Base-by-base conservation (phyloP, 1,284 basidiomycete species). In the Cryptococcus sp. region DNA sequence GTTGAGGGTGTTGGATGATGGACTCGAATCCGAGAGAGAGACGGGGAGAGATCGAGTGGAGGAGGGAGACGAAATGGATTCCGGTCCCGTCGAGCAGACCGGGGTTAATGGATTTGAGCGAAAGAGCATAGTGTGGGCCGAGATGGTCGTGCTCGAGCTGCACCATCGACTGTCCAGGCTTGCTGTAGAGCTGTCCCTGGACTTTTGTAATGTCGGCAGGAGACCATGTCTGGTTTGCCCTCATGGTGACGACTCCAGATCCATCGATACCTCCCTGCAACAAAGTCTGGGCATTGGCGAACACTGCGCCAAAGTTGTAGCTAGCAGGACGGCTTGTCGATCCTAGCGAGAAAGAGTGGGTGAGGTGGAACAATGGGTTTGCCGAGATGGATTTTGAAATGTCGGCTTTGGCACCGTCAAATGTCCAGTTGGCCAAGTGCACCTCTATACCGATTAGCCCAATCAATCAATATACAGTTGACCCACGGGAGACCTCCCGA, bases 301-400 rank as follows among this genome's bases (percentile, higher is more conserved):
- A 97, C 43, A 97, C 82, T 18, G 92, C 90, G 51, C 87, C 88
- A 73, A 98, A 97, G 73, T 90, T 93, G 77, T 99, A 99, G 37
- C 85, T 85, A 23, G 87, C 78, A 10, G 85, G 77, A 26, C 80
- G 72, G 34, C 83, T 81, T 70, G 82, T 52, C 63, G 58, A 67
- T 35, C 71, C 72, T 45, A 74, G 67, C 48, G 85, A 79, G 76
- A 99, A 97, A 35, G 91, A 89, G 74, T 99, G 95, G 52, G 92
- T 93, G 66, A 97, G 87, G 78, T 97, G 93, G 82, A 98, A 99
- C 48, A 89, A 84, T 26, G 95, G 95, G 74, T 84, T 91, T 71
- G 87, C 81, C 48, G 90, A 95, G 60, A 98, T 78, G 59, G 82
- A 86, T 78, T 98, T 99, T 52, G 90, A 87, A 61, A 98, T 78